Base-by-base conservation (phyloP, 2,329 filamentous ascomycete species). In the Alternaria infectoria region DNA sequence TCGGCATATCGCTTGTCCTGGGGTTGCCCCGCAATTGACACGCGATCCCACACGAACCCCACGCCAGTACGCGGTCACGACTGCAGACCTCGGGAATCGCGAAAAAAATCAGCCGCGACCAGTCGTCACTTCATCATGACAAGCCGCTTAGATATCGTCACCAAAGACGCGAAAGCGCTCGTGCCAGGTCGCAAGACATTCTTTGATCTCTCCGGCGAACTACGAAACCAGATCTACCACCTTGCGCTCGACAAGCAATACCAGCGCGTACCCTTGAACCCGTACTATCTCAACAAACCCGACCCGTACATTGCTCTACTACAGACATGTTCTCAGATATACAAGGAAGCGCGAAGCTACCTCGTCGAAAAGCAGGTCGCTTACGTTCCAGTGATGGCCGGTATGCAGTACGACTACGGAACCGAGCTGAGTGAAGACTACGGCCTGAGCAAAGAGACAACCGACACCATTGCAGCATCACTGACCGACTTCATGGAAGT, bases 151-250 rank as follows among this genome's bases (percentile, higher is more conserved):
- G 11, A 17, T 10, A 62, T 59, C 36, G 12, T 21, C 5, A 10
- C 6, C 19, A 50, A 51, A 36, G 17, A 50, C 9, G 30, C 44
- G 28, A 32, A 51, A 6, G 45, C 50, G 25, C 32, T 52, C 11
- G 28, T 44, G 0, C 23, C 43, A 21, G 32, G 36, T 9, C 40
- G 56, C 12, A 25, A 19, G 21, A 63, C 61, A 19, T 19, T 63
- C 45, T 32, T 63, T 7, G 13, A 17, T n/a, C 49, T 63, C 11
- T 51, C 61, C 19, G 61, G 30, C 32, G 61, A 63, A 25, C 17
- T 59, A n/a, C 43, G 50, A 28, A 62, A 62, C n/a, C 11, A 17
- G 21, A 45, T 59, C 28, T 59, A 55, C 43, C 21, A 21, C n/a
- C 32, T 59, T 17, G 44, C 55, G 5, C 36, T 62, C 28, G 32